Evolutionary conservation across 2,329 filamentous ascomycete genomes (phyloP).

Genomic region (Sarocladiaceae sp.): DNA sequence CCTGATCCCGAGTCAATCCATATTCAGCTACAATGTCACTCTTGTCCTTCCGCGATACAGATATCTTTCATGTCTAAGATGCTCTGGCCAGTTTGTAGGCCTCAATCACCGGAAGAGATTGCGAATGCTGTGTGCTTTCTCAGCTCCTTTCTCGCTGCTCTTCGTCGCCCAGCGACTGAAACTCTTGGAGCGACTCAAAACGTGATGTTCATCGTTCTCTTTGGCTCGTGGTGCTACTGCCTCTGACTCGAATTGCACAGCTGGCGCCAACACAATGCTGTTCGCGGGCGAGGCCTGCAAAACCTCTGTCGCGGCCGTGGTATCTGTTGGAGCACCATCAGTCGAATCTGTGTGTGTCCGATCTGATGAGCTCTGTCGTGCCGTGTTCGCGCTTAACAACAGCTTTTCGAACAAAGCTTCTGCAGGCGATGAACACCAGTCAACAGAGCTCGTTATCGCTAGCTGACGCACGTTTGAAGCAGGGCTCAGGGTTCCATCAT

Average conservation of each 20-base stretch:
- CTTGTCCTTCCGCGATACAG: not conserved
- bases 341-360: not conserved
- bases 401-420: not conserved
- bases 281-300: not conserved
- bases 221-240: not conserved
- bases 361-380: not conserved
- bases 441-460: conserved; percentile 14
- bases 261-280: not conserved
- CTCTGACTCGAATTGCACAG: not conserved
- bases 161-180: conserved; percentile 32
- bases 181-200: conserved; percentile 17
- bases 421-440: not conserved
- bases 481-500: not conserved
- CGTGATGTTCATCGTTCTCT: not conserved
- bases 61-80: not conserved
- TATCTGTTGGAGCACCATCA: not conserved
- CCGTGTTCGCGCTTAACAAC: not conserved
- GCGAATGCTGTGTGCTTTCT: conserved; percentile 36
- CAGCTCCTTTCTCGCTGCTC: conserved; percentile 30
- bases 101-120: conserved; percentile 36
- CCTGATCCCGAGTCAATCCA: not conserved
- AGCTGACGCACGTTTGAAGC: not conserved
- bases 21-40: not conserved
- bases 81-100: not conserved
- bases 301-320: not conserved